Conservation (phyloP, 2,329 filamentous ascomycete genomes). For the Fusarium pseudoanthophilum region DNA sequence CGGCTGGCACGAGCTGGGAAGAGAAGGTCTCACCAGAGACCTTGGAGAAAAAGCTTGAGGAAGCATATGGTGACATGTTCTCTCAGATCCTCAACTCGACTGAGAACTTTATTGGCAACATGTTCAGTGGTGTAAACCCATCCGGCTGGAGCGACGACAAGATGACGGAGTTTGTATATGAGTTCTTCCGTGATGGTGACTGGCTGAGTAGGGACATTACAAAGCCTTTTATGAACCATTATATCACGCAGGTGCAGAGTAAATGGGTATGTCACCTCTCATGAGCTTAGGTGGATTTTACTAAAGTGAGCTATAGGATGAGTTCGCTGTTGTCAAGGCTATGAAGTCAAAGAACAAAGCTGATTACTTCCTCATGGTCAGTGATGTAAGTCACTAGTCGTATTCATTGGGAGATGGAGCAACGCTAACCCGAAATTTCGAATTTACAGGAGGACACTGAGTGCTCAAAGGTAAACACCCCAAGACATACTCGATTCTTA, state of each 20-base stretch:
- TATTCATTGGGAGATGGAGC: accelerated
- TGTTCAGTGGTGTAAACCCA: neutral
- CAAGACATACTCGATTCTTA: accelerated
- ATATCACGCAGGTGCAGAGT: neutral
- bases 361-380: neutral
- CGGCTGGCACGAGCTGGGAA: too few relatives aligned
- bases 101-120: neutral
- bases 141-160: neutral
- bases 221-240: neutral
- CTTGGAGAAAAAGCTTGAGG: too few relatives aligned
- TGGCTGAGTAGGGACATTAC: neutral
- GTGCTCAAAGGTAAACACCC: neutral
- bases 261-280: neutral
- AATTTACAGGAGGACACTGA: neutral
- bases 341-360: neutral
- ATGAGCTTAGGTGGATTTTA: neutral
- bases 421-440: neutral
- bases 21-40: too few relatives aligned
- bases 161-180: neutral
- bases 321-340: neutral
- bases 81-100: neutral
- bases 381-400: neutral
- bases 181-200: neutral
- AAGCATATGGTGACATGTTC: neutral
- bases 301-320: neutral